Evolutionary conservation across 2,329 filamentous ascomycete species (phyloP).

Genomic region (Aspergillus sp.): DNA sequence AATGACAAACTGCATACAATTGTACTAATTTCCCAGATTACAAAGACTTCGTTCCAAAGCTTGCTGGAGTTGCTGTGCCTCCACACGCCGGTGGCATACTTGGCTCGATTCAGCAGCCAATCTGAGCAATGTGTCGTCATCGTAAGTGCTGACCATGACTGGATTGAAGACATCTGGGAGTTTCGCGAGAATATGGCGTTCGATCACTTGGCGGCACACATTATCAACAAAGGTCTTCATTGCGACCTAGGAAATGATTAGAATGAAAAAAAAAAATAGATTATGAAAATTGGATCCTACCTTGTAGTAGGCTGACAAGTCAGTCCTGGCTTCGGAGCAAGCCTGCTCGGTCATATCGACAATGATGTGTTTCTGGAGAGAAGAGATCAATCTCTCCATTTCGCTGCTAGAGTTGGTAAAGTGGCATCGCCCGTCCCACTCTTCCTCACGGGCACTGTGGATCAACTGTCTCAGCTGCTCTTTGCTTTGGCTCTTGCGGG

Average conservation of each 20-base stretch:
- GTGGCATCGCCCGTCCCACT: too few species aligned
- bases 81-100: slow-evolving; percentile 1
- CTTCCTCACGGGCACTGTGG: too few species aligned
- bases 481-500: neutral
- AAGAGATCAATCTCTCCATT: too few species aligned
- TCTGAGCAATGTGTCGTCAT: neutral
- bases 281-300: slow-evolving; percentile 4
- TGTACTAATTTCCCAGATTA: neutral
- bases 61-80: slow-evolving; percentile 2
- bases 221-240: slow-evolving; percentile 23
- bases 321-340: too few species aligned
- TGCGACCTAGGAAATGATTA: slow-evolving; percentile 13
- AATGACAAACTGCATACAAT: neutral
- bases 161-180: slow-evolving; percentile 4
- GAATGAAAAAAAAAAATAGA: neutral
- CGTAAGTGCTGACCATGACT: slow-evolving; percentile 2
- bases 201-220: slow-evolving; percentile 20
- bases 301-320: slow-evolving; percentile 18
- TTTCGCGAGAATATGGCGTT: slow-evolving; percentile 14
- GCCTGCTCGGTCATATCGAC: too few species aligned
- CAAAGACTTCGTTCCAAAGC: slow-evolving; percentile 2
- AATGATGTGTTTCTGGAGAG: too few species aligned
- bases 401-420: too few species aligned
- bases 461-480: too few species aligned
- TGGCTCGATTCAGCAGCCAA: slow-evolving; percentile 4